Base-by-base conservation (phyloP, 1,139 yeast genomes). In the Ashbya aceris region DNA sequence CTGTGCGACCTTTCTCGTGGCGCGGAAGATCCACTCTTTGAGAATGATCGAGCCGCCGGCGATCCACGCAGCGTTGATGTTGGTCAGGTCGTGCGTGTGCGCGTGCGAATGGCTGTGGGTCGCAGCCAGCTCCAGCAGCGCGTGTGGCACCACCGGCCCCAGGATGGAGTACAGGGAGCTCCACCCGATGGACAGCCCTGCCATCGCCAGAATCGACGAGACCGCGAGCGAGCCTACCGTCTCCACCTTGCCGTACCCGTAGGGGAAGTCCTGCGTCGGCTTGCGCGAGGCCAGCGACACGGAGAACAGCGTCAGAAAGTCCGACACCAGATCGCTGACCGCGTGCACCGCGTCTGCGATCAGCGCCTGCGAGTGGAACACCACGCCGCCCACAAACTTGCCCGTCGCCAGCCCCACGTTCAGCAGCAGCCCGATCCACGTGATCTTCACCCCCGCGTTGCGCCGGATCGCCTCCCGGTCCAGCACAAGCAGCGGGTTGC, bases 281-380 rank as follows among this genome's bases (percentile, higher is more conserved):
- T 76, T 70, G 49, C 75, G 76, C 8, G 74, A 64, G 2, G 95
- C 82, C 40, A 83, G 77, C 35, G 85, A 79, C 20, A 91, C 96
- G 1, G 98, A 89, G 4, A 91, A 83, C 45, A 91, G 68, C 0
- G 98, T 91, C 52, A 91, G 67, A 43, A 89, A 74, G 62, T 91
- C 98, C 9, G 95, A 85, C 14, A 91, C 74, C 68, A 89, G 70
- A 61, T 91, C 98, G 40, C 94, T 81, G 11, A 85, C 71, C 1
- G 96, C 89, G 62, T 89, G 97, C 32, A 87, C 80, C 1, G 97
- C 89, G 61, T 91, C 98, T 1, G 98, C 98, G 33, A 89, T 63
- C 45, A 91, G 71, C 1, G 96, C 91, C 62, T 89, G 96, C 0
- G 98, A 91, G 61, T 91, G 95, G 73, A 91, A 91, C 38, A 78